A percentile compares a stretch with the other conserved stretches of the same genome.
phyloP scores from a whole-genome alignment of 148 eudicot genomes.

The Heliamphora exappendiculata region DNA sequence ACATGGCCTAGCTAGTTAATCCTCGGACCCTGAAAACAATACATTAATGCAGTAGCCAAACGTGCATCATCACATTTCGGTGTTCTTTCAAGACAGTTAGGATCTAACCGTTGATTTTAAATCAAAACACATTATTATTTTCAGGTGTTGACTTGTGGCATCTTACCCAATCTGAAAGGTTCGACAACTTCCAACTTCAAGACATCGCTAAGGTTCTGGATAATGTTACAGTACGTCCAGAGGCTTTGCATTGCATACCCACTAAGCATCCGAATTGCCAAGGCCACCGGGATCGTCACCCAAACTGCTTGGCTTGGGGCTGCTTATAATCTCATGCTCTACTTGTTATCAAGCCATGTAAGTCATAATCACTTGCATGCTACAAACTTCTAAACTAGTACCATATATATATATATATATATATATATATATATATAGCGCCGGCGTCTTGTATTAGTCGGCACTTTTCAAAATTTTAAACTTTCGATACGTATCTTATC shows the following conservation, averaged over 20 bases:
- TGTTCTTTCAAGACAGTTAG: too few relatives aligned
- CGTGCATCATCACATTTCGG: too few relatives aligned
- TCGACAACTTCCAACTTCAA: constrained; percentile 52
- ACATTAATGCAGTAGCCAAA: too few relatives aligned
- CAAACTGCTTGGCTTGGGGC: constrained; percentile 72
- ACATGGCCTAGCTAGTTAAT: too few relatives aligned
- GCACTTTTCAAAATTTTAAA: too few relatives aligned
- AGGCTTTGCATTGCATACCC: constrained; percentile 48
- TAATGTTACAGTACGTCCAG: constrained; percentile 47
- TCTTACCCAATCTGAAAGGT: constrained; percentile 50
- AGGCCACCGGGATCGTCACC: constrained; percentile 52
- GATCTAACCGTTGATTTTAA: too few relatives aligned
- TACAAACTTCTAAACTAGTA: too few relatives aligned
- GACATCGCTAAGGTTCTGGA: constrained; percentile 42
- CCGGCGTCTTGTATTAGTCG: too few relatives aligned
- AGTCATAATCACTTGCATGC: constrained; percentile 14
- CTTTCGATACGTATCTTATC: too few relatives aligned
- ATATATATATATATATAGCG: too few relatives aligned
- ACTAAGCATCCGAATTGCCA: constrained; percentile 40
- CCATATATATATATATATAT: too few relatives aligned
- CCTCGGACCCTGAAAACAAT: too few relatives aligned
- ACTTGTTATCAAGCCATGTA: constrained; percentile 63
- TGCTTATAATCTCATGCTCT: constrained; percentile 57
- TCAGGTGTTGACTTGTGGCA: constrained; percentile 56
- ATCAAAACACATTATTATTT: constrained; percentile 3